Base-by-base conservation (phyloP, 2,329 filamentous ascomycete genomes). In the Colletotrichum kahawae region DNA sequence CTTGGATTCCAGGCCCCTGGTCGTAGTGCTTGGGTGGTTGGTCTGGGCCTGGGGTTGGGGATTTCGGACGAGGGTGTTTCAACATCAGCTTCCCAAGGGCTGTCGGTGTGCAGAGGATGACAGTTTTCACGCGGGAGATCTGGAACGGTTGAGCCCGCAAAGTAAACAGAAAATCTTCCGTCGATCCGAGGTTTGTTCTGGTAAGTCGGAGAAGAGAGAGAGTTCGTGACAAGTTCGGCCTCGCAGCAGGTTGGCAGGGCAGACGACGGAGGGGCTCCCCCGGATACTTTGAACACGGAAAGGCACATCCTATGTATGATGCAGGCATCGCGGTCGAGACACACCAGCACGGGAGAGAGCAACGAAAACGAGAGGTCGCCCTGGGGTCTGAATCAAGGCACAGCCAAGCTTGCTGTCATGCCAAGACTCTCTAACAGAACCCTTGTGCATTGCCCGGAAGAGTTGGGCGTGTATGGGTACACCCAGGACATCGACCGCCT, bases 371-470 rank as follows among this genome's bases (percentile, higher is more conserved):
- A 48, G 48, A 36, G 21, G 56, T 57, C 36, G 36, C 59, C 29
- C 7, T 51, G 14, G 21, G 51, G 31, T 34, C 43, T 70, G 67
- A 75, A 72, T 67, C 73, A 75, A 72, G 73, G 68, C 69, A 75
- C 56, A 54, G 73, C 43, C 69, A 64, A 57, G 73, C 72, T 67
- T 74, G 71, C 68, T 67, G 71, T 74, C 71, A 71, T 71, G 71
- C 71, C 71, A 74, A 74, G 71, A 74, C 67, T 27, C 18, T 54
- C 54, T 71, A 69, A 51, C 71, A 67, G 43, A 65, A 62, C 54
- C 68, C 71, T 38, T 51, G 71, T 33, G 54, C 67, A 72, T 63
- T 67, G 72, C 36, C 67, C 62, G 68, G 31, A 24, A 65, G n/a
- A 33, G n/a, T 57, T 48, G 59, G 43, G 43, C 31, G 24, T 70